A percentile compares a stretch with the other conserved stretches of the same genome.
Evolutionary conservation across 1,284 basidiomycete genomes (phyloP).

Genomic region (Puccinia sorghi): DNA sequence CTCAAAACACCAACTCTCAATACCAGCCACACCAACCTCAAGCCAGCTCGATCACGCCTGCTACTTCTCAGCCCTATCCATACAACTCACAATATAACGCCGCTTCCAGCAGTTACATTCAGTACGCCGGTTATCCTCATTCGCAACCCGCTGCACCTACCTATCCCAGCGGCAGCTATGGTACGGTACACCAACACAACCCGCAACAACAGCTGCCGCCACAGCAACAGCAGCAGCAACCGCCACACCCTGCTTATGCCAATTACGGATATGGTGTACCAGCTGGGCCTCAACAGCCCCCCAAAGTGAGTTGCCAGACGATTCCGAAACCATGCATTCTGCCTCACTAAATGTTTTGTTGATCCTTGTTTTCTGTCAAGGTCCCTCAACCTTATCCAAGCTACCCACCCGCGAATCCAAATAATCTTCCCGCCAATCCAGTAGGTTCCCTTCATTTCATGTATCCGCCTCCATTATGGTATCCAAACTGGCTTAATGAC

Average conservation of each 20-base stretch:
- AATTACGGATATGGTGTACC: conserved; percentile 47
- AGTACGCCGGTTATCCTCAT: conserved; percentile 18
- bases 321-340: background rate
- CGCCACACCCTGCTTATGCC: conserved; percentile 42
- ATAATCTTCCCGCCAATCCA: conserved; percentile 28
- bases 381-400: conserved; percentile 29
- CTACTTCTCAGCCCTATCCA: conserved; percentile 31
- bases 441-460: background rate
- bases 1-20: conserved; percentile 28
- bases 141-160: background rate
- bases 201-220: conserved; percentile 15
- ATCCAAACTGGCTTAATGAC: background rate
- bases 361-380: background rate
- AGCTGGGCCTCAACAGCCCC: conserved; percentile 36
- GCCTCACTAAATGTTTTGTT: background rate
- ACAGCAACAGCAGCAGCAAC: conserved; percentile 10
- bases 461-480: background rate
- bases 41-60: background rate
- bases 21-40: conserved; percentile 29
- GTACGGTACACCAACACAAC: no score
- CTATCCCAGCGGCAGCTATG: background rate
- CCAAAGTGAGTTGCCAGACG: conserved; percentile 21
- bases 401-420: conserved; percentile 19
- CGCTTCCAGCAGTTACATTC: conserved; percentile 19
- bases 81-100: conserved; percentile 17